A percentile compares a stretch with the other conserved stretches of the same genome.
phyloP scores from a whole-genome alignment of 495 filamentous ascomycete species.

The Venustampulla echinocandica region DNA sequence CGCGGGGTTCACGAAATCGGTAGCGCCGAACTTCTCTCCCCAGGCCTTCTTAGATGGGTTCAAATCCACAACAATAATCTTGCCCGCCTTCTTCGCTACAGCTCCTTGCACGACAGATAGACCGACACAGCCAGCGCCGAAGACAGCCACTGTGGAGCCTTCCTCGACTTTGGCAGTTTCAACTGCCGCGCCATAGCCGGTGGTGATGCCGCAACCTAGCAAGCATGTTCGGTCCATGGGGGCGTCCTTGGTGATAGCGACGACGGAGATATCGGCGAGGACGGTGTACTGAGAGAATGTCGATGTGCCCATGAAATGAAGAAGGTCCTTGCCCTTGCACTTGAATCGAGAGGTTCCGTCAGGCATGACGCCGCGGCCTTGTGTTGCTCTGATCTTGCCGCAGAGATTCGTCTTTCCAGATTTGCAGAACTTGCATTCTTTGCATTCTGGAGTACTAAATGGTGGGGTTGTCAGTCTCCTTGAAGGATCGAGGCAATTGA shows the following conservation, averaged over 20 bases:
- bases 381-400: slow-evolving; percentile 96
- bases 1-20: slow-evolving; percentile 91
- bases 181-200: slow-evolving; percentile 90
- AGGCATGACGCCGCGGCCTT: slow-evolving; percentile 94
- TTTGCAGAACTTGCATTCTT: slow-evolving; percentile 98
- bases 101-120: slow-evolving; percentile 91
- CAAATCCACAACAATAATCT: slow-evolving; percentile 93
- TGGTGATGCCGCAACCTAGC: slow-evolving; percentile 96
- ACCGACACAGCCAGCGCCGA: slow-evolving; percentile 93
- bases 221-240: slow-evolving; percentile 93
- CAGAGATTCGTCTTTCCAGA: slow-evolving; percentile 99
- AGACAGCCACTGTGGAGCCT: slow-evolving; percentile 85
- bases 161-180: slow-evolving; percentile 87
- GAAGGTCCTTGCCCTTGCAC: slow-evolving; percentile 83
- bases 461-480: slow-evolving; percentile 6
- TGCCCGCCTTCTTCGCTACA: slow-evolving; percentile 73
- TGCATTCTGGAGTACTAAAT: slow-evolving; percentile 87
- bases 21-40: slow-evolving; percentile 89
- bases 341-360: slow-evolving; percentile 94
- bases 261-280: slow-evolving; percentile 96
- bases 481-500: neutral
- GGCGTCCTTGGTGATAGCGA: slow-evolving; percentile 83
- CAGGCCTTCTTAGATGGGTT: slow-evolving; percentile 90
- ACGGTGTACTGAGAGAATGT: slow-evolving; percentile 99
- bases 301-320: slow-evolving; percentile 99